Conservation (phyloP, 257 asterid species). For the Dorcoceras hygrometricum region DNA sequence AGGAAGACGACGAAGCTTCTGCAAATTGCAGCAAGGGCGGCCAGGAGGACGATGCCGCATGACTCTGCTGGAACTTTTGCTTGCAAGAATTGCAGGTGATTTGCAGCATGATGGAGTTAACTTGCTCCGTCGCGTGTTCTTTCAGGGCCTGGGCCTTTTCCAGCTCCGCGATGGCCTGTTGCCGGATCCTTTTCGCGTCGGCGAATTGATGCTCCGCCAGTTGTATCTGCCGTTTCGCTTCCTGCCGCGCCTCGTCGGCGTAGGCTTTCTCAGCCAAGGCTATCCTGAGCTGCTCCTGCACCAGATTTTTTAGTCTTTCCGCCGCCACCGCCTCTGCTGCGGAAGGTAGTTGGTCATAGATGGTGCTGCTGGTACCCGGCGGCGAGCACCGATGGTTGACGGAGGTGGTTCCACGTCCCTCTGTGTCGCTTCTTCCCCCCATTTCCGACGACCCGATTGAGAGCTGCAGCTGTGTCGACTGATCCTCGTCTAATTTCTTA, state of each 20-base stretch:
- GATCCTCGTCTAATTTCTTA: constrained; percentile 26
- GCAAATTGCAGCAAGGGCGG: background rate
- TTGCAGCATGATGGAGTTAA: constrained; percentile 44
- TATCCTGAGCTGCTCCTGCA: constrained; percentile 36
- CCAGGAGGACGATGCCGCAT: background rate
- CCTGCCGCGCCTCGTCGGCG: constrained; percentile 61
- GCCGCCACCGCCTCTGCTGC: background rate
- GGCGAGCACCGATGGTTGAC: constrained; percentile 20
- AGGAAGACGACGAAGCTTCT: background rate
- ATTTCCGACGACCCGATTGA: constrained; percentile 45
- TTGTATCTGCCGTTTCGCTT: constrained; percentile 54
- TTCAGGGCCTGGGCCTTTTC: constrained; percentile 49
- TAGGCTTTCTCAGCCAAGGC: constrained; percentile 63
- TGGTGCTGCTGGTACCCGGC: constrained; percentile 20
- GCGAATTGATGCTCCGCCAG: constrained; percentile 57
- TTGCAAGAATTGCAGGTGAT: constrained; percentile 68
- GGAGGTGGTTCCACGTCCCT: constrained; percentile 5
- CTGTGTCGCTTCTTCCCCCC: constrained; percentile 19
- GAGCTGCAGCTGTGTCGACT: constrained; percentile 47
- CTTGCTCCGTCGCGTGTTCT: constrained; percentile 46
- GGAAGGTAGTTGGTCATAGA: background rate
- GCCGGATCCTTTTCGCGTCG: constrained; percentile 59
- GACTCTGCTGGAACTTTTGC: constrained; percentile 37
- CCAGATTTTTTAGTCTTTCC: constrained; percentile 30
- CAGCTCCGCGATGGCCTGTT: constrained; percentile 54